Conservation (phyloP, 345 rosid species). For the Salix caprea region DNA sequence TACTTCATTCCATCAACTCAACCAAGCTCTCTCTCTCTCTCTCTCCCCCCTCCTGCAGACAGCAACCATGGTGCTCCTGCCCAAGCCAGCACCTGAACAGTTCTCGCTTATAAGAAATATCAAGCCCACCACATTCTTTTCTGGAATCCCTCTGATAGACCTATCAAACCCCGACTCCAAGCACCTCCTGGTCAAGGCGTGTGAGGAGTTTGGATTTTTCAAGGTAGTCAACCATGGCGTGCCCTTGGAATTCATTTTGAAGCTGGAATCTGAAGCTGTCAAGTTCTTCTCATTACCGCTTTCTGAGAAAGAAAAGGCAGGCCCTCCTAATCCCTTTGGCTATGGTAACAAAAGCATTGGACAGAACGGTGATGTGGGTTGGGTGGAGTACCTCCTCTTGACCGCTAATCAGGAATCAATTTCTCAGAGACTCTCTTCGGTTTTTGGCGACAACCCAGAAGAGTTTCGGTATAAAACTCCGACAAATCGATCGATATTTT, state of each 20-base stretch:
- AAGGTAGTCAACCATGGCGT: conserved; percentile 47
- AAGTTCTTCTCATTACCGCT: conserved; percentile 35
- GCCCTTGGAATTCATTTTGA: conserved; percentile 31
- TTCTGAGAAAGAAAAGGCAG: conserved; percentile 34
- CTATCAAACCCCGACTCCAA: conserved; percentile 28
- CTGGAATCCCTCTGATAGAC: conserved; percentile 8
- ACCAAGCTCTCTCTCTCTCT: neutral
- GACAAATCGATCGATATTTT: neutral
- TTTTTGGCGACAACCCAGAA: conserved; percentile 20
- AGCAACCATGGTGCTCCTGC: neutral
- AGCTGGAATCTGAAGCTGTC: conserved; percentile 34
- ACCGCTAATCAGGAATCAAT: conserved; percentile 21
- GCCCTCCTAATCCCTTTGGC: conserved; percentile 42
- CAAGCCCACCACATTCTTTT: neutral
- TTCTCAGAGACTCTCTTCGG: conserved; percentile 6
- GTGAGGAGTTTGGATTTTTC: conserved; percentile 51
- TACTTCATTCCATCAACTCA: neutral
- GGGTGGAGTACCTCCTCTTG: conserved; percentile 49
- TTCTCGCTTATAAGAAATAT: neutral
- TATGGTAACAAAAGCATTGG: conserved; percentile 53
- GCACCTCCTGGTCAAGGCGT: conserved; percentile 34
- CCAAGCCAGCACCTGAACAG: conserved; percentile 1
- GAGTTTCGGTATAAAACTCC: conserved; percentile 27
- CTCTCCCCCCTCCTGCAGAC: neutral
- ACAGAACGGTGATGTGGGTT: conserved; percentile 49